Evolutionary conservation across 768 basidiomycete species (phyloP).

Genomic region (Tylopilus balloui): DNA sequence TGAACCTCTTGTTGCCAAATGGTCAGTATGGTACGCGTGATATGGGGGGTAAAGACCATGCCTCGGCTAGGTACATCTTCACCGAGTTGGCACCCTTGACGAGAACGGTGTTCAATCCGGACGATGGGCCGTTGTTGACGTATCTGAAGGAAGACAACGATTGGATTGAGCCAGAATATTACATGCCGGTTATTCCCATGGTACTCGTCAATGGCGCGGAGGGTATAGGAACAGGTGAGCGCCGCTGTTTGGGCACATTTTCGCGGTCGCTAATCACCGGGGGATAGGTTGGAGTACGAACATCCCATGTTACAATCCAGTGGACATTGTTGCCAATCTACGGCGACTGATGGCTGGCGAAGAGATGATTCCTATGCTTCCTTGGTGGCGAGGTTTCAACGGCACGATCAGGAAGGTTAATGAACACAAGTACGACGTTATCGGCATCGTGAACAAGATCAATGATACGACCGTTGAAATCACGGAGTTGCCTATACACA

Average conservation of each 20-base stretch:
- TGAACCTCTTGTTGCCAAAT: constrained; percentile 81
- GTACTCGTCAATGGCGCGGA: constrained; percentile 92
- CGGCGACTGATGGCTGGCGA: constrained; percentile 82
- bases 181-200: constrained; percentile 85
- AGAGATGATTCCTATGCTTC: constrained; percentile 79
- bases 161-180: constrained; percentile 90
- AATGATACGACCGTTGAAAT: constrained; percentile 91
- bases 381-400: constrained; percentile 97
- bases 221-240: constrained; percentile 91
- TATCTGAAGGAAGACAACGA: constrained; percentile 83
- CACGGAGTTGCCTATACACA: constrained; percentile 90
- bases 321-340: constrained; percentile 84
- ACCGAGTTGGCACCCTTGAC: constrained; percentile 75
- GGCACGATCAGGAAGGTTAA: constrained; percentile 77
- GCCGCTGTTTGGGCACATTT: neutral
- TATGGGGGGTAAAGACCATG: constrained; percentile 93
- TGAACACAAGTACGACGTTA: constrained; percentile 84
- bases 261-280: neutral
- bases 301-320: constrained; percentile 89
- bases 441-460: constrained; percentile 68
- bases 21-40: constrained; percentile 97
- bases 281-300: constrained; percentile 86
- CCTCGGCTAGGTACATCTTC: constrained; percentile 94
- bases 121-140: constrained; percentile 82
- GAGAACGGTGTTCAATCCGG: constrained; percentile 71